phyloP scores from a whole-genome alignment of 164 flowering plant genomes.

The Chimonanthus salicifolius region DNA sequence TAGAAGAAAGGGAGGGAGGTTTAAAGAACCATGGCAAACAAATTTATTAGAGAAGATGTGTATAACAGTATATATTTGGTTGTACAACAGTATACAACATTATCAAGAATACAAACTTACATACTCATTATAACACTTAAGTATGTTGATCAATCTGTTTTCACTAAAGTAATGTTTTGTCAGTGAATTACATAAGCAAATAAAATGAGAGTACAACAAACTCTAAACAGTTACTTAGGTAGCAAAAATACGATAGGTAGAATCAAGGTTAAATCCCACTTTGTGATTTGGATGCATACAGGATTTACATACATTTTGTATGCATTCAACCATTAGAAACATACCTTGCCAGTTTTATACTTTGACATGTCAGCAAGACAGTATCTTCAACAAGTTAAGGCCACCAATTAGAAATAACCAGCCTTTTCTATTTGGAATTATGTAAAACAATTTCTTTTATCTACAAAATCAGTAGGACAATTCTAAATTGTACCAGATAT shows the following conservation, averaged over 20 bases:
- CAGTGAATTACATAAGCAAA: neutral
- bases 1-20: neutral
- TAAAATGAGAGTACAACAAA: too few species aligned
- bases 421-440: conserved; percentile 1
- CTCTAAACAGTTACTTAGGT: neutral
- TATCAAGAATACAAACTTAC: too few species aligned
- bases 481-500: too few species aligned
- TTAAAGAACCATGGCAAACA: neutral
- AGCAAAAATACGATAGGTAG: neutral
- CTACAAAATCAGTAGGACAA: neutral
- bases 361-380: conserved; percentile 98
- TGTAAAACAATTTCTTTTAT: neutral
- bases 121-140: too few species aligned
- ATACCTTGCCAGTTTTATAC: conserved; percentile 90
- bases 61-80: too few species aligned
- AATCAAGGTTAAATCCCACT: too few species aligned
- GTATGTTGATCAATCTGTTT: too few species aligned
- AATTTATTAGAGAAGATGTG: neutral
- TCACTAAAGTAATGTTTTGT: too few species aligned
- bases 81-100: too few species aligned
- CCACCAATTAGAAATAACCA: conserved; percentile 10
- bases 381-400: conserved; percentile 57
- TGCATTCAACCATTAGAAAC: neutral
- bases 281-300: neutral
- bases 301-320: too few species aligned